Evolutionary conservation across 768 basidiomycete species (phyloP).

Genomic region (Exidia glandulosa): DNA sequence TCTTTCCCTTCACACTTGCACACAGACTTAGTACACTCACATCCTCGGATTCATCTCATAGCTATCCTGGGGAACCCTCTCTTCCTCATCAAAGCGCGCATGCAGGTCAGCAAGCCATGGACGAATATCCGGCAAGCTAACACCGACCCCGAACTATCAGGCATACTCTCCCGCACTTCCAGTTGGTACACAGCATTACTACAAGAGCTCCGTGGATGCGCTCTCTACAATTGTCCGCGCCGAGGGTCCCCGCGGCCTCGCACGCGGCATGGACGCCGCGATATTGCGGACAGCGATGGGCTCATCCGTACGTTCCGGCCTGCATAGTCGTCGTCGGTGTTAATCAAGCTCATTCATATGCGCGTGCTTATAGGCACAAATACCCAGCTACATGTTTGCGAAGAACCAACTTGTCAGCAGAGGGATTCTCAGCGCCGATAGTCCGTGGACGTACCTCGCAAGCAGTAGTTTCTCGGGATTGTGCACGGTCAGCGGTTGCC

Average conservation of each 20-base stretch:
- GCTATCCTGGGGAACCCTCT: conserved; percentile 79
- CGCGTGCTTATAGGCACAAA: conserved; percentile 66
- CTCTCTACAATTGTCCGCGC: conserved; percentile 65
- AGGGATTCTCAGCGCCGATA: conserved; percentile 62
- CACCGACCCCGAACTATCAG: conserved; percentile 21
- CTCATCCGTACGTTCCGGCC: conserved; percentile 46
- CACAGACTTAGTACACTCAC: neutral
- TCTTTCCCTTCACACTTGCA: neutral
- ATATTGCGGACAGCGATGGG: conserved; percentile 92
- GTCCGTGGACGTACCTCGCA: conserved; percentile 75
- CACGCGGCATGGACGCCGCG: conserved; percentile 89
- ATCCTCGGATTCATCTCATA: no score
- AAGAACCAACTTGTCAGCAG: conserved; percentile 66
- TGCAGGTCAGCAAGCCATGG: conserved; percentile 54
- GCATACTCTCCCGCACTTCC: conserved; percentile 93
- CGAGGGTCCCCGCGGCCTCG: conserved; percentile 69
- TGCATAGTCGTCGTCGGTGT: neutral
- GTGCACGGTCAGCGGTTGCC: conserved; percentile 88
- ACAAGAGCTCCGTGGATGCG: conserved; percentile 76
- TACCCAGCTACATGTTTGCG: conserved; percentile 91
- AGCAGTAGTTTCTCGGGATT: conserved; percentile 84
- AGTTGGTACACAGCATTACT: conserved; percentile 89
- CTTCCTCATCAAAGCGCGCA: conserved; percentile 93
- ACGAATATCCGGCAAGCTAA: neutral
- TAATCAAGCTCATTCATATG: no score